These are phyloP conservation scores for Pseudonitzschia delicatissima DNA, from an alignment of 108 stramenopile genomes.

Conservation along the genomic window DNA sequence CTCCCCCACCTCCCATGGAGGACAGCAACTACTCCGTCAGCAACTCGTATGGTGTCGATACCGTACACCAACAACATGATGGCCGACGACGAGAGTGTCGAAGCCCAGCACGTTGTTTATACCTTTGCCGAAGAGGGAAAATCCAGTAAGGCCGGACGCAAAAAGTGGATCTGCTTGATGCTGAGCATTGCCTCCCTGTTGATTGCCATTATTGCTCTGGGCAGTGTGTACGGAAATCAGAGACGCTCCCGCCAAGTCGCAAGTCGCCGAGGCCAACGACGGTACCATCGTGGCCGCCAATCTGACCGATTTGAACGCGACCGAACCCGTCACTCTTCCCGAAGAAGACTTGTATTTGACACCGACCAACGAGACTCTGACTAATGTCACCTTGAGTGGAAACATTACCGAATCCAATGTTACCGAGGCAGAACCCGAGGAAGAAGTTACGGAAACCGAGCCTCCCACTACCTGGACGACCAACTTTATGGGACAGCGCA, in stretches of 20 bases:
- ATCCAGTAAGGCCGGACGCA: background rate
- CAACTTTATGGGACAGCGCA: too few relatives aligned
- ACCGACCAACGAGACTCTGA: too few relatives aligned
- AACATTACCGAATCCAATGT: too few relatives aligned
- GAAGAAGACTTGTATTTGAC: background rate
- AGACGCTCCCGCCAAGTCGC: background rate
- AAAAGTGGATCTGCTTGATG: background rate
- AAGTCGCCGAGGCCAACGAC: background rate
- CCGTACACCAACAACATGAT: background rate
- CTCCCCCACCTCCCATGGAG: background rate
- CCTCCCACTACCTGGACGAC: too few relatives aligned
- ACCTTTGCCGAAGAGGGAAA: slow-evolving; percentile 9
- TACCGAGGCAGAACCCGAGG: too few relatives aligned
- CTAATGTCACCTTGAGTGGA: too few relatives aligned
- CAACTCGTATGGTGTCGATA: background rate
- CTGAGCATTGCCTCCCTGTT: background rate
- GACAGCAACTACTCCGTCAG: background rate
- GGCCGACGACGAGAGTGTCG: slow-evolving; percentile 9
- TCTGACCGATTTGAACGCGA: background rate
- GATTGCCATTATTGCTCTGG: background rate
- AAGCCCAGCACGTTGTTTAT: slow-evolving; percentile 15
- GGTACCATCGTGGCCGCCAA: background rate
- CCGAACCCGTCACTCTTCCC: background rate
- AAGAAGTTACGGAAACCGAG: too few relatives aligned
- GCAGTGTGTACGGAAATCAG: slow-evolving; percentile 3